Evolutionary conservation across 257 asterid species (phyloP), one percentile per base, ranked within the genome.

Genomic region (Primulina huaijiensis): DNA sequence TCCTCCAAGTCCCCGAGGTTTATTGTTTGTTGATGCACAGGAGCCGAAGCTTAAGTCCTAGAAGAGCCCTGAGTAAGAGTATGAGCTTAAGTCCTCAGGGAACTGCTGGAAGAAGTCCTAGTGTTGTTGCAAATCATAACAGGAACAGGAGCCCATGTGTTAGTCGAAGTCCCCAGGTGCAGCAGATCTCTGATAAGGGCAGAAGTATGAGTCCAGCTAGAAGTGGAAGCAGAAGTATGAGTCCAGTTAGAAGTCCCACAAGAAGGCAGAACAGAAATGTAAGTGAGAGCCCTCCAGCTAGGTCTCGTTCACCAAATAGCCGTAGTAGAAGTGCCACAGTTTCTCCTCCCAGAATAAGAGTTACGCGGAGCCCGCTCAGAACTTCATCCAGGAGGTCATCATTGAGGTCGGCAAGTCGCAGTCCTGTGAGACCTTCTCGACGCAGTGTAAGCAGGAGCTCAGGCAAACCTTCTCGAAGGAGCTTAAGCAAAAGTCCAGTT

Each of bases 51-150:
- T 3, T 69, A 40, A 89, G 92, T 77, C 96, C 90, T 71, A 71
- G 74, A 60, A 79, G 81, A 77, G 75, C 87, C 63, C 35, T 69
- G 84, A 90, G 92, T 70, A 87, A 86, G 90, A 93, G 99, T 79
- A 89, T 87, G 96, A 93, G 99, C 85, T 85, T 93, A 61, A 93
- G 99, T 77, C 97, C 99, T 17, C 82, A 67, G 70, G 77, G 87
- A 77, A 79, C 76, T 79, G 77, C 68, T 61, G 83, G 81, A 74
- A 78, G 86, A 79, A 90, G 94, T 69, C 87, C 78, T 19, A 81
- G 77, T 70, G 67, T 74, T 37, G 77, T 79, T 76, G 74, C 86
- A 53, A 75, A 75, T 40, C 87, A 74, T 60, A 76, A 80, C 68
- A 62, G 77, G 77, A 82, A 88, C 80, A 77, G 89, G 78, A 88